Conservation (phyloP, 1,284 basidiomycete species). For the Ceratobasidium sp. region DNA sequence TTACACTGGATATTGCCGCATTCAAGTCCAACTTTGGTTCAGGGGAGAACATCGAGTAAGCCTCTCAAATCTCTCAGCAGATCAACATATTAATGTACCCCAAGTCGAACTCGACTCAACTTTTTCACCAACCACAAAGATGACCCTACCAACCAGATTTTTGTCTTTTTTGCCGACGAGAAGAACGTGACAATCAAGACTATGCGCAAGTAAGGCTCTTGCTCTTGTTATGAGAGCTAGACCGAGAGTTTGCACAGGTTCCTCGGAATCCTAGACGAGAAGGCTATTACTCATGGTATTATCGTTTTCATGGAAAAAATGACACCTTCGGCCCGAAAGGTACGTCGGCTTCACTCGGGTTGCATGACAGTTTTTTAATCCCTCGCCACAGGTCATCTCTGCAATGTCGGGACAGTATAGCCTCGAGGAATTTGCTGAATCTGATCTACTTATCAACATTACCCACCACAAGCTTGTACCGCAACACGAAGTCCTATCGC, state of each 20-base stretch:
- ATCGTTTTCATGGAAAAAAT: constrained; percentile 97
- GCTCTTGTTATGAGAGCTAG: neutral
- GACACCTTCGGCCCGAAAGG: constrained; percentile 96
- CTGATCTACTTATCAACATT: constrained; percentile 97
- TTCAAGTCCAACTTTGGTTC: constrained; percentile 80
- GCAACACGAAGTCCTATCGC: constrained; percentile 88
- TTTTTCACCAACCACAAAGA: constrained; percentile 85
- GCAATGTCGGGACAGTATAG: constrained; percentile 89
- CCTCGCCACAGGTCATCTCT: constrained; percentile 78
- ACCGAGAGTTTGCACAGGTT: constrained; percentile 67
- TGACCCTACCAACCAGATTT: constrained; percentile 85
- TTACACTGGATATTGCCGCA: constrained; percentile 82
- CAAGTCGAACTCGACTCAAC: constrained; percentile 86
- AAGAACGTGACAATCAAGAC: constrained; percentile 93
- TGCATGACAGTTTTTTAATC: neutral
- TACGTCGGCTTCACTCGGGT: constrained; percentile 54
- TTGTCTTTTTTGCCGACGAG: constrained; percentile 94
- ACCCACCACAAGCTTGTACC: constrained; percentile 97
- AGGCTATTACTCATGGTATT: constrained; percentile 90
- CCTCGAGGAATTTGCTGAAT: constrained; percentile 97
- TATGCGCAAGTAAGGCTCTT: constrained; percentile 86
- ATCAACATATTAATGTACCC: constrained; percentile 41
- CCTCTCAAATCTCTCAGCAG: constrained; percentile 13
- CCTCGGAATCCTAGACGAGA: constrained; percentile 88
- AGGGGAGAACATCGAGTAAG: constrained; percentile 75